Evolutionary conservation across 169 alveolate genomes (phyloP).

Genomic region (Eimeria brunetti): DNA sequence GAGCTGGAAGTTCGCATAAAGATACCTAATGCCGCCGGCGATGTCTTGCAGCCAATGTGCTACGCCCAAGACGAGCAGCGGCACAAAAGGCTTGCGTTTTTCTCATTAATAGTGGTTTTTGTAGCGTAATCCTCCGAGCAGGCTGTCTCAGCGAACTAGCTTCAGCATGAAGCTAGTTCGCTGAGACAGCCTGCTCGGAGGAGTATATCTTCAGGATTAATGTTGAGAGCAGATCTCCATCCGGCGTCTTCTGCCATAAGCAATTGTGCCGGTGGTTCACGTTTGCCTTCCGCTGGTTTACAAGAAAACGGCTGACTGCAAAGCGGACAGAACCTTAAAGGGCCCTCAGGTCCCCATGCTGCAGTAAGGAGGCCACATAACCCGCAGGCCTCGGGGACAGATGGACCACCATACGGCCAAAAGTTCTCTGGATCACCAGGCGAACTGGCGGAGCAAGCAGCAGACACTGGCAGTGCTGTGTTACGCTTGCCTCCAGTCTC

Average conservation of each 20-base stretch:
- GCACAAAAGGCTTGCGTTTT: background rate
- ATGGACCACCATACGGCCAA: slow-evolving; percentile 62
- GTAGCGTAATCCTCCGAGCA: background rate
- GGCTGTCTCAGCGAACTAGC: background rate
- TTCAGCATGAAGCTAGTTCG: background rate
- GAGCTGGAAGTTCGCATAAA: background rate
- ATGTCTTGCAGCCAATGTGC: background rate
- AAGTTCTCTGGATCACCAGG: background rate
- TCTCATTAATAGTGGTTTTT: background rate
- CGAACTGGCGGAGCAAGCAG: background rate
- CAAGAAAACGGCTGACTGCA: slow-evolving; percentile 53
- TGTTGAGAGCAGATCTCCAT: background rate
- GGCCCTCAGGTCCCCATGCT: slow-evolving; percentile 76
- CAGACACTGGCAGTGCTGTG: background rate
- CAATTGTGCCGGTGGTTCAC: too few relatives aligned
- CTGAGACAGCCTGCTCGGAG: background rate
- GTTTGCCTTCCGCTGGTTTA: background rate
- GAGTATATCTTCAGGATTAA: background rate
- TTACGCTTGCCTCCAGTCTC: background rate
- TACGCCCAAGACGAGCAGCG: background rate
- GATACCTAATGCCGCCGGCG: background rate
- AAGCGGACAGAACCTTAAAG: slow-evolving; percentile 31
- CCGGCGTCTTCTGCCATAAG: slow-evolving; percentile 1
- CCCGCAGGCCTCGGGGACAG: slow-evolving; percentile 27
- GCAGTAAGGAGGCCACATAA: slow-evolving; percentile 41